A percentile compares a stretch with the other conserved stretches of the same genome.
Evolutionary conservation across 2,329 filamentous ascomycete species (phyloP).

Genomic region (Venturia nashicola): DNA sequence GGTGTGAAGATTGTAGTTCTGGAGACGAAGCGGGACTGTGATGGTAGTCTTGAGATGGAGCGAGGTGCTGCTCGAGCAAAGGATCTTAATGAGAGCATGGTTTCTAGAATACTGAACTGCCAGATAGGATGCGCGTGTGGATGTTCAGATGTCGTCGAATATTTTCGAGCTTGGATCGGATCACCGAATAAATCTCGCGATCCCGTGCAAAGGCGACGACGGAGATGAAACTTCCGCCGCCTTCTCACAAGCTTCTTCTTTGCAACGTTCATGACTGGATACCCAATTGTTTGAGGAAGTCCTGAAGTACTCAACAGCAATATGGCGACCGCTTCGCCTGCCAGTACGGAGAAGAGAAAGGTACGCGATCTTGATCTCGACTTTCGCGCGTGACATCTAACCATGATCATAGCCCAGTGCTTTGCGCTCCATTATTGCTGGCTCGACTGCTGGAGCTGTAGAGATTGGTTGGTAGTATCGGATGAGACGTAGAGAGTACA

Average conservation of each 20-base stretch:
- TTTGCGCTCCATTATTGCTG: constrained; percentile 80
- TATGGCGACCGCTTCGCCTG: constrained; percentile 16
- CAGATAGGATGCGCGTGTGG: background rate
- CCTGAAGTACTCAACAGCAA: background rate
- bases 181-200: too few species aligned
- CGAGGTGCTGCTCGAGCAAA: constrained; percentile 33
- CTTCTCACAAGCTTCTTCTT: background rate
- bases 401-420: constrained; percentile 51
- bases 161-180: background rate
- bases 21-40: constrained; percentile 14
- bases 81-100: constrained; percentile 31
- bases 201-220: background rate
- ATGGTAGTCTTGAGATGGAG: constrained; percentile 27
- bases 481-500: background rate
- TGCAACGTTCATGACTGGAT: background rate
- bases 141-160: background rate
- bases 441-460: constrained; percentile 83
- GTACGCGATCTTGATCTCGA: constrained; percentile 12
- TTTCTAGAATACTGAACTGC: constrained; percentile 13
- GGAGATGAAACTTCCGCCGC: background rate
- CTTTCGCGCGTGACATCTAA: background rate
- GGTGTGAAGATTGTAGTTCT: constrained; percentile 20
- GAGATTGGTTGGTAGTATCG: constrained; percentile 59
- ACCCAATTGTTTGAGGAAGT: background rate
- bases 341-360: constrained; percentile 22